These are phyloP conservation scores for Coemansia nantahalensis DNA, from an alignment of 192 early-diverging fungal genomes.

Conservation along the genomic window DNA sequence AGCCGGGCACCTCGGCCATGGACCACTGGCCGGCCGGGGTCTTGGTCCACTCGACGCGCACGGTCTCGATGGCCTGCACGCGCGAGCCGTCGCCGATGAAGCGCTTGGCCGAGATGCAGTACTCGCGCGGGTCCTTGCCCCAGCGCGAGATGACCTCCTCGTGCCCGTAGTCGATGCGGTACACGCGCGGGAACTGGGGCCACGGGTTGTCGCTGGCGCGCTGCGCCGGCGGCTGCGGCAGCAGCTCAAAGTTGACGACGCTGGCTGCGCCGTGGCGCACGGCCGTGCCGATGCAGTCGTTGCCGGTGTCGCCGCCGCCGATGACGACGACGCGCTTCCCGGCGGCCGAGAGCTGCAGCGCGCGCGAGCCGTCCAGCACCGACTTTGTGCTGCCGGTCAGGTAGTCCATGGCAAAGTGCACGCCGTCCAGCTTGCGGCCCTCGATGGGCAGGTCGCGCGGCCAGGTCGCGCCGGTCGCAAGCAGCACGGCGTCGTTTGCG, in stretches of 20 bases:
- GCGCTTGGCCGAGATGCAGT: slow-evolving; percentile 93
- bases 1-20: slow-evolving; percentile 87
- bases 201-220: slow-evolving; percentile 94
- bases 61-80: slow-evolving; percentile 88
- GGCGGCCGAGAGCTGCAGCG: slow-evolving; percentile 80
- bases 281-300: slow-evolving; percentile 94
- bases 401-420: slow-evolving; percentile 99
- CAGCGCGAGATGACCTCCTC: slow-evolving; percentile 82
- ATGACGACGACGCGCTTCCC: slow-evolving; percentile 95
- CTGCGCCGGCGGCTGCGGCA: slow-evolving; percentile 84
- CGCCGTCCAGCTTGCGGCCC: slow-evolving; percentile 79
- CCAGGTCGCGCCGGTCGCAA: slow-evolving; percentile 97
- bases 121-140: slow-evolving; percentile 95
- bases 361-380: slow-evolving; percentile 64
- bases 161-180: slow-evolving; percentile 97
- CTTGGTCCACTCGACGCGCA: slow-evolving; percentile 96
- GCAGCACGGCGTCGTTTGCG: slow-evolving; percentile 76
- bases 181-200: slow-evolving; percentile 95
- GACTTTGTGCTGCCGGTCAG: slow-evolving; percentile 86
- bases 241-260: slow-evolving; percentile 95
- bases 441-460: slow-evolving; percentile 93
- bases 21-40: slow-evolving; percentile 70
- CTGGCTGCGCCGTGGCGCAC: slow-evolving; percentile 87
- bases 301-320: slow-evolving; percentile 98
- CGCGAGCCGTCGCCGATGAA: slow-evolving; percentile 80